Base-by-base conservation (phyloP, 1,284 basidiomycete genomes). In the Pholiota adiposa region DNA sequence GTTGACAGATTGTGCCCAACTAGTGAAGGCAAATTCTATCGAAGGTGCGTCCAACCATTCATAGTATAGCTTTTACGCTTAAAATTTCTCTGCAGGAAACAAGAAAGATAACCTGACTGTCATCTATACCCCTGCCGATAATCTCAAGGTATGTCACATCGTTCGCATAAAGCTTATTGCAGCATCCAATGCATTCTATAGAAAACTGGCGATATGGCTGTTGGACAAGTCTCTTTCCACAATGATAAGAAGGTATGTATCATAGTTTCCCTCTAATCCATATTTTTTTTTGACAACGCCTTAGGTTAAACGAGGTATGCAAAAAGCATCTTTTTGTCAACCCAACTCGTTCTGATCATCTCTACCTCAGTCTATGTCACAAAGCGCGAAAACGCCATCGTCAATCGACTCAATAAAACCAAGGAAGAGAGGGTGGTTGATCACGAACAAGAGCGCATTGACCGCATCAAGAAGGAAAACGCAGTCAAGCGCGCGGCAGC, bases 11-110 rank as follows among this genome's bases (percentile, higher is more conserved):
- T 93, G 93, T 64, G 93, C 94, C 0, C 97, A 99, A 74, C 81
- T 99, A 1, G 96, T 98, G 44, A 99, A 99, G 75, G 96, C 97
- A 0, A 98, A 98, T 70, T 96, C 93, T 3, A 99, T 99, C 57
- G 94, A 98, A 81, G 94, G 95, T 92, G 21, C 9, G 19, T 50
- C 2, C 21, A 16, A 5, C 23, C 18, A 66, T 60, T 77, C 21
- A 8, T 23, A 7, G 4, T 51, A 25, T 38, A n/a, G 2, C 7
- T 38, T 23, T 18, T 31, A 34, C 11, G 23, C 21, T 23, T 12
- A 41, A 49, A 19, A 29, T 61, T 33, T n/a, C 60, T 38, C 33
- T 56, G 7, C 59, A 96, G 96, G 96, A 2, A 98, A 98, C 80
- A 98, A 98, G 78, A 96, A 96, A 75, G 93, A 97, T 66, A 92